A percentile compares a stretch with the other conserved stretches of the same genome.
phyloP scores from a whole-genome alignment of 2,329 filamentous ascomycete genomes.

The Amauroascus niger region DNA sequence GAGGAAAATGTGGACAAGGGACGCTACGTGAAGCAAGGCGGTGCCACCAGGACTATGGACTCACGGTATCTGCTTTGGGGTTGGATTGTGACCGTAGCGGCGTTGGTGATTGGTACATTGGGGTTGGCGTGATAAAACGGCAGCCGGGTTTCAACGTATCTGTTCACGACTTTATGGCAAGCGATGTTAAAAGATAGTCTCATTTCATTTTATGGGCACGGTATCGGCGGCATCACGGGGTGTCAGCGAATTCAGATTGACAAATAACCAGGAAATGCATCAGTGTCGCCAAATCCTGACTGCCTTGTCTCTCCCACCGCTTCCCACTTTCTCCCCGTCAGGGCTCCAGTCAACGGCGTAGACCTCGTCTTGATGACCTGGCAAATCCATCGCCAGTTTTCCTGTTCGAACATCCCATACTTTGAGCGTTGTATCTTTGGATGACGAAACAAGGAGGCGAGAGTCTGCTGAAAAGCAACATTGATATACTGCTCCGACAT shows the following conservation, averaged over 20 bases:
- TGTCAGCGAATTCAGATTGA: background rate
- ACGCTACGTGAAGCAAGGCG: background rate
- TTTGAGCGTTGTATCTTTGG: constrained; percentile 88
- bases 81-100: background rate
- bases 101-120: background rate
- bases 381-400: constrained; percentile 72
- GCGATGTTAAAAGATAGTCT: too few species aligned
- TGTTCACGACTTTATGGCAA: too few species aligned
- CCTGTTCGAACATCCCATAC: constrained; percentile 85
- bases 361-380: constrained; percentile 85
- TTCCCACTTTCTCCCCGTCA: constrained; percentile 78
- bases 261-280: constrained; percentile 6
- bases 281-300: constrained; percentile 57
- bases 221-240: background rate
- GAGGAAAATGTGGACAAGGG: constrained; percentile 13
- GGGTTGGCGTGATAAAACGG: background rate
- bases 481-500: constrained; percentile 87
- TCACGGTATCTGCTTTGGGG: background rate
- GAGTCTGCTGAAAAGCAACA: constrained; percentile 88
- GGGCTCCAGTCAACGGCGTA: constrained; percentile 93
- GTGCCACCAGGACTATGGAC: background rate
- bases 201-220: too few species aligned
- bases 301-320: constrained; percentile 83
- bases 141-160: too few species aligned
- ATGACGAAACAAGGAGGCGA: constrained; percentile 73